These are phyloP conservation scores for Davidsoniella virescens DNA, from an alignment of 2,329 filamentous ascomycete genomes.

Conservation along the genomic window DNA sequence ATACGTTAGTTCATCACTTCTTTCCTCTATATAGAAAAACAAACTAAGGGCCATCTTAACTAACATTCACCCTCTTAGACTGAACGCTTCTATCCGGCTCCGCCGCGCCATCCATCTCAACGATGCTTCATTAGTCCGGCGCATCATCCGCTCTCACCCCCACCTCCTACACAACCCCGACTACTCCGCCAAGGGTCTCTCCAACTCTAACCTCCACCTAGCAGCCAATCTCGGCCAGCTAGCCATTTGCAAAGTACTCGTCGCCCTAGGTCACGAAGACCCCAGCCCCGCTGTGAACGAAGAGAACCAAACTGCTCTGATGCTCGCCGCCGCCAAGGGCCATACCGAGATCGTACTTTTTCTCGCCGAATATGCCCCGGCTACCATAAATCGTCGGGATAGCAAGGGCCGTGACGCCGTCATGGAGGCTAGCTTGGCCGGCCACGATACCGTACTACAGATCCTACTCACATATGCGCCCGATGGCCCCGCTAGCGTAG, in stretches of 20 bases:
- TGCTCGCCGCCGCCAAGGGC: constrained; percentile 55
- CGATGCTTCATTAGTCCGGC: constrained; percentile 53
- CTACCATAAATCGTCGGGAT: constrained; percentile 49
- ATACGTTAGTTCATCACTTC: background rate
- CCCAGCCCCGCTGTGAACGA: constrained; percentile 61
- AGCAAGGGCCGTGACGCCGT: constrained; percentile 54
- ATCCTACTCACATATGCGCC: constrained; percentile 46
- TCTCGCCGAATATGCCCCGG: constrained; percentile 47
- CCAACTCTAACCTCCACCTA: constrained; percentile 72
- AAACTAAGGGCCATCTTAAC: background rate
- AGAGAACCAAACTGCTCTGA: constrained; percentile 63
- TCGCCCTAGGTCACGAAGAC: constrained; percentile 61
- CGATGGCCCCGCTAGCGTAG: constrained; percentile 33
- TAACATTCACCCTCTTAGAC: constrained; percentile 3
- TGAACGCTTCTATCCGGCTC: constrained; percentile 59
- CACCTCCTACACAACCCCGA: constrained; percentile 64
- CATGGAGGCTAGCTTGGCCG: constrained; percentile 44
- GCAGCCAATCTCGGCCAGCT: constrained; percentile 58
- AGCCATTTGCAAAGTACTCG: constrained; percentile 51
- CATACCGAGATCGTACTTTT: constrained; percentile 60
- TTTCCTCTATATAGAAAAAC: background rate
- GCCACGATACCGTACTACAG: constrained; percentile 49
- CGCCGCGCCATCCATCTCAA: constrained; percentile 67
- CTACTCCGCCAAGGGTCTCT: constrained; percentile 42
- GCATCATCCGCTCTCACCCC: constrained; percentile 61